phyloP scores from a whole-genome alignment of 106 monocot genomes.

The Gastrodia elata region DNA sequence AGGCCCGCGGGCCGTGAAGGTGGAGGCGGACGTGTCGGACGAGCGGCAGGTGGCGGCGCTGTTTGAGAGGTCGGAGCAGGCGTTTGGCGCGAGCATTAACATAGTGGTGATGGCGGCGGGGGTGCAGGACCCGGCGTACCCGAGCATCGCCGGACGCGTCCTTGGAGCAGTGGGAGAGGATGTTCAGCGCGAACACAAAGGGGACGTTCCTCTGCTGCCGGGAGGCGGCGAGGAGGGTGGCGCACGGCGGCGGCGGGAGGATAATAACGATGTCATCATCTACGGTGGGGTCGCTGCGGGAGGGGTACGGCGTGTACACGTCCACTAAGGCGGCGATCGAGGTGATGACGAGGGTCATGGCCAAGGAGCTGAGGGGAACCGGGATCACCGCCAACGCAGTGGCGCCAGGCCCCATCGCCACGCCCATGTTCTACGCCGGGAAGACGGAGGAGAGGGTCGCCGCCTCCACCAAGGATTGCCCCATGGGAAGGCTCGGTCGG shows the following conservation, averaged over 20 bases:
- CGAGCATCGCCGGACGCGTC: not conserved
- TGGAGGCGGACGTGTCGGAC: slow-evolving; percentile 13
- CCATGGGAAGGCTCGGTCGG: slow-evolving; percentile 20
- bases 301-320: slow-evolving; percentile 13
- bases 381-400: slow-evolving; percentile 16
- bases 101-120: slow-evolving; percentile 10
- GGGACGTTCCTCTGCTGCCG: slow-evolving; percentile 14
- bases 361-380: slow-evolving; percentile 24
- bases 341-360: slow-evolving; percentile 17
- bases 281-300: slow-evolving; percentile 15
- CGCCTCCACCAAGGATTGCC: slow-evolving; percentile 1
- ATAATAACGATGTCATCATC: slow-evolving; percentile 22
- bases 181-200: slow-evolving; percentile 13
- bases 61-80: slow-evolving; percentile 10
- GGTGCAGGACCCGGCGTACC: slow-evolving; percentile 14
- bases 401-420: slow-evolving; percentile 21
- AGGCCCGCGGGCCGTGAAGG: slow-evolving; percentile 4
- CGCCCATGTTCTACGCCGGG: slow-evolving; percentile 16
- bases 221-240: slow-evolving; percentile 16
- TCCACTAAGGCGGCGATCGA: slow-evolving; percentile 17
- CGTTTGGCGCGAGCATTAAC: slow-evolving; percentile 10
- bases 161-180: slow-evolving; percentile 1
- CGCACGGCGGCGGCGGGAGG: slow-evolving; percentile 12
- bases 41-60: slow-evolving; percentile 9
- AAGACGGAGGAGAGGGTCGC: slow-evolving; percentile 22